Evolutionary conservation across 495 filamentous ascomycete genomes (phyloP).

Genomic region (Neurospora discreta): DNA sequence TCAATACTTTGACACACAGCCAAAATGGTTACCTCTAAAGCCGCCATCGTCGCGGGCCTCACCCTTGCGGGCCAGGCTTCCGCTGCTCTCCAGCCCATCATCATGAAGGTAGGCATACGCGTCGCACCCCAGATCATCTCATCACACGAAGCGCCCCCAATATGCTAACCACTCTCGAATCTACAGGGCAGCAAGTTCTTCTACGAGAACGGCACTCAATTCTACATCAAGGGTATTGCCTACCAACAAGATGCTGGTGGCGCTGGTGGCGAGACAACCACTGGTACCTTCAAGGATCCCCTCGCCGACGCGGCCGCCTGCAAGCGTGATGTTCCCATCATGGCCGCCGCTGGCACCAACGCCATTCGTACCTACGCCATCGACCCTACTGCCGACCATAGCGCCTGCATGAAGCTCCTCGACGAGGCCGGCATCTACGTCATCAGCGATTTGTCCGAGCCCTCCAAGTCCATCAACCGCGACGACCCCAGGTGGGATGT

Average conservation of each 20-base stretch:
- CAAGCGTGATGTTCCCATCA: conserved; percentile 70
- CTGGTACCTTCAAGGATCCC: conserved; percentile 47
- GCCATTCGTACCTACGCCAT: conserved; percentile 89
- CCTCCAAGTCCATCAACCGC: conserved; percentile 72
- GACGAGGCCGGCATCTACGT: conserved; percentile 88
- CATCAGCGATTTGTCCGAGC: conserved; percentile 77
- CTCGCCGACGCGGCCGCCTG: conserved; percentile 60
- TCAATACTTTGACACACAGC: not conserved
- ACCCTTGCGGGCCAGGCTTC: conserved; percentile 40
- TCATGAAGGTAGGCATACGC: conserved; percentile 46
- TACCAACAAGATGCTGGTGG: conserved; percentile 57
- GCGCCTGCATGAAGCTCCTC: conserved; percentile 73
- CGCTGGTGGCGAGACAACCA: conserved; percentile 24
- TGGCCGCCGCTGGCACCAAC: conserved; percentile 72
- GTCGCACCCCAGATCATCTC: not conserved
- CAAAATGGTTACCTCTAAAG: conserved; percentile 32
- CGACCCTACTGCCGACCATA: conserved; percentile 67
- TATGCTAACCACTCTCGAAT: not conserved
- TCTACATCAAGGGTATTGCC: conserved; percentile 80
- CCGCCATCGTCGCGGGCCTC: conserved; percentile 30
- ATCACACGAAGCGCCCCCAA: not conserved
- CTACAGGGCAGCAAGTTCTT: conserved; percentile 49
- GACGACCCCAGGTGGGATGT: conserved; percentile 65
- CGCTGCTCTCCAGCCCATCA: conserved; percentile 53
- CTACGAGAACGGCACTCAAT: conserved; percentile 60